Conservation (phyloP, 345 rosid genomes). For the Pistacia atlantica region DNA sequence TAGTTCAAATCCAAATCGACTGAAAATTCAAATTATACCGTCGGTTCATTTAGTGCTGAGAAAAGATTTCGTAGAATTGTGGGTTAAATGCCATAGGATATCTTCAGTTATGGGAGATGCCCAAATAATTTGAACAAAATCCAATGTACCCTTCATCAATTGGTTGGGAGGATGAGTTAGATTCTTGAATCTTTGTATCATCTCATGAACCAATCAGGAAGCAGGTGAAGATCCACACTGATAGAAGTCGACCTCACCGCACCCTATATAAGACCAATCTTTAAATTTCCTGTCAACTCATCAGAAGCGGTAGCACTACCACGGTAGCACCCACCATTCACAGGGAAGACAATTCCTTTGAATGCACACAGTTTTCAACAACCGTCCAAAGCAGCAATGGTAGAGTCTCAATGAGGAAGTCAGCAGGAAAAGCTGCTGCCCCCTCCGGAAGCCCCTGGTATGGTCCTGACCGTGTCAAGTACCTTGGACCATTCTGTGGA, state of each 20-base stretch:
- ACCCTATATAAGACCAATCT: conserved; percentile 18
- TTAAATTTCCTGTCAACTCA: background rate
- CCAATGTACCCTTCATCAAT: background rate
- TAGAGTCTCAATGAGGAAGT: conserved; percentile 32
- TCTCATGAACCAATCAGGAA: conserved; percentile 24
- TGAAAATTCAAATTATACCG: background rate
- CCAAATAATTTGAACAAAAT: conserved; percentile 11
- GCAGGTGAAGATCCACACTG: conserved; percentile 27
- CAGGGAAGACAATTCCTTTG: conserved; percentile 28
- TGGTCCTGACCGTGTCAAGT: conserved; percentile 47
- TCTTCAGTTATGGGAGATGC: background rate
- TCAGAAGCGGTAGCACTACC: no score
- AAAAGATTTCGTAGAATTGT: no score
- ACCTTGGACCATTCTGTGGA: conserved; percentile 51
- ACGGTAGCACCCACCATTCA: conserved; percentile 12
- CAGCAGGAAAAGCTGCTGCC: conserved; percentile 34
- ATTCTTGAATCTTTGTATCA: conserved; percentile 5
- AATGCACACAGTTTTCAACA: conserved; percentile 18
- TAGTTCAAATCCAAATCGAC: background rate
- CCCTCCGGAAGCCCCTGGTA: conserved; percentile 57
- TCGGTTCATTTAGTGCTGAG: no score
- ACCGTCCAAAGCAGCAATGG: conserved; percentile 11
- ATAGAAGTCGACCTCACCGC: conserved; percentile 32
- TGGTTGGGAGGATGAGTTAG: conserved; percentile 6
- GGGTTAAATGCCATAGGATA: background rate